Evolutionary conservation across 192 early-diverging fungal genomes (phyloP), one percentile per base, ranked within the genome.

Genomic region (Blastocladiella britannica): DNA sequence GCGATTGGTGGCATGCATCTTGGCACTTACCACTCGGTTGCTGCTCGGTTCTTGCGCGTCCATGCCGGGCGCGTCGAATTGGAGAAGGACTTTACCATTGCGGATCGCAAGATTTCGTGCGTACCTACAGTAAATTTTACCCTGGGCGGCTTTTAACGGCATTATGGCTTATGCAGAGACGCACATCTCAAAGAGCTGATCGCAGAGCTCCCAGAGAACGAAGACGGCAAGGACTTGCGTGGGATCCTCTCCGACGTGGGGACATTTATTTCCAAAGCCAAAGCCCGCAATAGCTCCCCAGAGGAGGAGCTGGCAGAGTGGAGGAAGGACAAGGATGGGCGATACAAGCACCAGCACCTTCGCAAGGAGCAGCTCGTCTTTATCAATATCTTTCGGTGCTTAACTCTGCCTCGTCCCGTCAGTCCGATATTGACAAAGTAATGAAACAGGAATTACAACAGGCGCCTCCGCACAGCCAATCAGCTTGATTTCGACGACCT

Each of bases 1-100:
- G n/a, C 24, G 15, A 55, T 51, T 20, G 43, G 4, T 9, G 24
- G 61, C 12, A 25, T 67, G 9, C 12, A 56, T 29, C 58, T 67
- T 26, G 66, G 66, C 1, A 67, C 66, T 9, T 67, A 63, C 28
- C 66, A 67, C 29, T 55, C 66, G 0, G n/a, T 55, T 2, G 62
- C 61, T 30, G 24, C 62, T 3, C 2, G 29, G 7, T 29, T 67
- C 2, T 25, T 67, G 5, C 53, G 62, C 24, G 29, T 43, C 0
- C 26, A 60, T 23, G 54, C 26, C 25, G 6, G 31, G 1, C 25
- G 15, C 24, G 43, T 56, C 28, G 62, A 56, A 18, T n/a, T 67
- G 15, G 26, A 56, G 4, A 25, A 47, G 18, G 60, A 67, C 27
- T 67, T 67, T 55, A 51, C 47, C 2, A 67, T 67, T 26, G 65